phyloP scores from a whole-genome alignment of 495 filamentous ascomycete genomes.

The Aspergillus panamensis region DNA sequence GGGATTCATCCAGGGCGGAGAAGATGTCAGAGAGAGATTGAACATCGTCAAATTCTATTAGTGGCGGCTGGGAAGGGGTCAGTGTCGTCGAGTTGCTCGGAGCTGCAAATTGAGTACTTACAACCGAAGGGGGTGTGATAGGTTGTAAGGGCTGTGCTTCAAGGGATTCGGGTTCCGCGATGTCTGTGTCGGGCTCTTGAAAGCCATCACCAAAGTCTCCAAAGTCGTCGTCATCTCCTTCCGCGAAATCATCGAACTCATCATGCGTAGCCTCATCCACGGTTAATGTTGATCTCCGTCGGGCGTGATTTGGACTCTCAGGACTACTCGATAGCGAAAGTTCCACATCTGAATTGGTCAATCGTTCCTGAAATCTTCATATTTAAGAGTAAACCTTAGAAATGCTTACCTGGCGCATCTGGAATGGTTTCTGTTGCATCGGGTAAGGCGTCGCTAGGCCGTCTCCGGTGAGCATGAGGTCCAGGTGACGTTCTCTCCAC shows the following conservation, averaged over 20 bases:
- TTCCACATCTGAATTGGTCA: slow-evolving; percentile 57
- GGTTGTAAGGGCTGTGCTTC: slow-evolving; percentile 32
- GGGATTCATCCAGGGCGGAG: slow-evolving; percentile 43
- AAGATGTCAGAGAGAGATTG: slow-evolving; percentile 49
- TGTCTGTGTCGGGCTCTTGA: slow-evolving; percentile 56
- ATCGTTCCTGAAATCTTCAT: slow-evolving; percentile 45
- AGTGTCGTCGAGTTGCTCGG: neutral
- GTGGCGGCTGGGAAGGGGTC: slow-evolving; percentile 50
- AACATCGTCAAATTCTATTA: slow-evolving; percentile 68
- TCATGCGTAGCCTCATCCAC: slow-evolving; percentile 51
- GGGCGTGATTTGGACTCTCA: slow-evolving; percentile 20
- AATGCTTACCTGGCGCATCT: slow-evolving; percentile 48
- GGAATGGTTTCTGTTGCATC: slow-evolving; percentile 44
- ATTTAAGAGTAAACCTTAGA: slow-evolving; percentile 23
- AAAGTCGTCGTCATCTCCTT: slow-evolving; percentile 74
- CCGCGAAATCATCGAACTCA: slow-evolving; percentile 96
- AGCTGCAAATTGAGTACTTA: slow-evolving; percentile 34
- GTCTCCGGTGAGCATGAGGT: slow-evolving; percentile 41
- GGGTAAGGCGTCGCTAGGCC: slow-evolving; percentile 48
- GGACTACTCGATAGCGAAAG: slow-evolving; percentile 39
- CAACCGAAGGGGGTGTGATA: slow-evolving; percentile 45
- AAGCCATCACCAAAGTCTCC: slow-evolving; percentile 89
- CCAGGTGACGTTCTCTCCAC: slow-evolving; percentile 33
- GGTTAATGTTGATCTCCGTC: slow-evolving; percentile 22
- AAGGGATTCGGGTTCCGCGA: slow-evolving; percentile 32